Conservation (phyloP, 306 rosid genomes). For the Vicia faba region DNA sequence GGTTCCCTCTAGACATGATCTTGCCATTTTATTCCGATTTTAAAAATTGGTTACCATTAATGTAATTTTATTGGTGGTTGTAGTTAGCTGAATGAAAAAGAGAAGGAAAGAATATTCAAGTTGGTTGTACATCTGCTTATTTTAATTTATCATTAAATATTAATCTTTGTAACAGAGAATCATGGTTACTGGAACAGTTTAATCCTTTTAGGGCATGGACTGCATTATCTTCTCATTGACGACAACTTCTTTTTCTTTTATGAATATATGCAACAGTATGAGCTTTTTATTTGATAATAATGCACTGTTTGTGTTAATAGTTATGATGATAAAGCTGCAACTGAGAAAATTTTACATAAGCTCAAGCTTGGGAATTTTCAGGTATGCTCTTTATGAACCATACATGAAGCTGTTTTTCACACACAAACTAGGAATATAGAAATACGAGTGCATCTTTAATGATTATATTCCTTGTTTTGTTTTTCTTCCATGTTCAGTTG, state of each 20-base stretch:
- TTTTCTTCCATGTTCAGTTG: conserved; percentile 55
- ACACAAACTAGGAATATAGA: conserved; percentile 14
- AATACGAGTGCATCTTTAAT: conserved; percentile 17
- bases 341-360: conserved; percentile 73
- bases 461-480: conserved; percentile 24
- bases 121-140: conserved; percentile 14
- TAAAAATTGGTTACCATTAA: too few relatives aligned
- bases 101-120: not conserved
- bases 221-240: conserved; percentile 20
- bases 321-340: conserved; percentile 68
- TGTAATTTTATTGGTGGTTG: conserved; percentile 1
- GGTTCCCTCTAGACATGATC: not conserved
- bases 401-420: conserved; percentile 29
- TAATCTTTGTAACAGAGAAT: conserved; percentile 6
- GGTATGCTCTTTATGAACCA: conserved; percentile 49
- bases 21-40: too few relatives aligned
- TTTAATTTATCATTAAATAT: conserved; percentile 12
- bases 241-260: not conserved
- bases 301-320: conserved; percentile 45
- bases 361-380: conserved; percentile 85
- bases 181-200: not conserved
- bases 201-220: conserved; percentile 24
- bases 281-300: conserved; percentile 24
- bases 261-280: conserved; percentile 23
- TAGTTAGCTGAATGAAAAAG: conserved; percentile 8